A percentile compares a stretch with the other conserved stretches of the same genome.
Conservation (phyloP, 129 eudicot species). For the Centaurea solstitialis region DNA sequence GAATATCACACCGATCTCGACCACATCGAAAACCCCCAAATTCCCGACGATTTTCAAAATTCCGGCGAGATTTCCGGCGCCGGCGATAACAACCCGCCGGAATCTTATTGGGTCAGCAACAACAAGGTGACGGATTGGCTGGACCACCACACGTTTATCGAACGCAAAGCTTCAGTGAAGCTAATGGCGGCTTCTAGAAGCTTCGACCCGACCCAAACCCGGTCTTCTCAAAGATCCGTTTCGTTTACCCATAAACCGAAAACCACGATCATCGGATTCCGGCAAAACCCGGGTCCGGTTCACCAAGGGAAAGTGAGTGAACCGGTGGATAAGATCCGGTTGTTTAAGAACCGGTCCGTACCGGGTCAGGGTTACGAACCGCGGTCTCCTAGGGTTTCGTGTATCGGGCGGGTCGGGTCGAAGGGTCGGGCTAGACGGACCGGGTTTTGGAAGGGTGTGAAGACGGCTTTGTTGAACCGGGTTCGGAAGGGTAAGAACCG, state of each 20-base stretch:
- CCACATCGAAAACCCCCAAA: background rate
- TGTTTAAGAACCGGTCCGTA: constrained; percentile 51
- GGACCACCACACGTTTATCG: constrained; percentile 44
- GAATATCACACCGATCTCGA: background rate
- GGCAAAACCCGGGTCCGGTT: constrained; percentile 28
- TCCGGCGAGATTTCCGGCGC: constrained; percentile 8
- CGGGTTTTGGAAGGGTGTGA: constrained; percentile 48
- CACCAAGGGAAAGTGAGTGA: constrained; percentile 7
- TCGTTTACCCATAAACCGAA: constrained; percentile 35
- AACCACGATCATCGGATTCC: constrained; percentile 41
- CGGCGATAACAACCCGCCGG: constrained; percentile 40
- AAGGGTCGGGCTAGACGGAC: constrained; percentile 28
- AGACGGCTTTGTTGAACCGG: constrained; percentile 33
- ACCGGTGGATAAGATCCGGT: constrained; percentile 11
- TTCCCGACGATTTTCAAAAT: background rate
- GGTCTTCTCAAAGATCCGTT: constrained; percentile 34
- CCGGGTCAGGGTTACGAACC: constrained; percentile 51
- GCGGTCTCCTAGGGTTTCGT: constrained; percentile 56
- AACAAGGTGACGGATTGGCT: constrained; percentile 51
- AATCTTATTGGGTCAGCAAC: constrained; percentile 52
- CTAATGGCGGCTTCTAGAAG: constrained; percentile 32
- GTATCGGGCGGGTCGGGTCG: constrained; percentile 56
- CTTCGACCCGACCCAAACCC: constrained; percentile 28
- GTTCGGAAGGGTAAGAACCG: constrained; percentile 6
- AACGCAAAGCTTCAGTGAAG: constrained; percentile 50